Evolutionary conservation across 768 basidiomycete genomes (phyloP), one percentile per base, ranked within the genome.

Genomic region (Pleurotus eryngii): DNA sequence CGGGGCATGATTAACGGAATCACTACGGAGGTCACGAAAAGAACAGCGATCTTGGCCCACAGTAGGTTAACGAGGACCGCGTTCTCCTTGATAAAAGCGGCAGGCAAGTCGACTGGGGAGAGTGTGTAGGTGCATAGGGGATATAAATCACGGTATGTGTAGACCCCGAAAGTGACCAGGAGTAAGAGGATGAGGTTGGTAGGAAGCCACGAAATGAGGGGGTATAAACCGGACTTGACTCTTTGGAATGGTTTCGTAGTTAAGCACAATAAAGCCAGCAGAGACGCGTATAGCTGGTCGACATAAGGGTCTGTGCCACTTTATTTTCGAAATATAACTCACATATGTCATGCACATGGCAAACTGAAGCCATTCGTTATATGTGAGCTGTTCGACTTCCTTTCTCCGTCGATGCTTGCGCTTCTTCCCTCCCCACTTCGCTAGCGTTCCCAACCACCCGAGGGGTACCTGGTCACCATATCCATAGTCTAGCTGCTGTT

Each of bases 1-100:
- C 83, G 72, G 4, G 87, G 87, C 42, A 78, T 72, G 46, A 81
- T 57, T 14, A 86, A 67, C 24, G 87, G 87, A 27, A 87, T 68
- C 8, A 80, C 54, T 2, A 81, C 67, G 5, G 74, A 76, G 7
- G 73, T 79, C 5, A 81, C 27, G 5, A 73, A 61, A 14, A 87
- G 72, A 9, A 82, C 49, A n/a, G 59, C 64, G 3, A 85, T 57
- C 64, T 85, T 80, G 3, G 70, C 67, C 86, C 86, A 88, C 17
- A 86, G 66, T 2, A 56, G n/a, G 39, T 43, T 22, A 11, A 54
- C 51, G 5, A 54, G 39, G 6, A 42, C 20, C 17, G 39, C 51
- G 39, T 54, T 54, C 51, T 54, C 51, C 22, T 54, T 40, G 38
- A 42, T 20, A 14, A 18, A 42, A 5, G 82, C 79, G 61, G 81